phyloP scores from a whole-genome alignment of 352 stramenopile species.

The Phytophthora fragariaefolia region DNA sequence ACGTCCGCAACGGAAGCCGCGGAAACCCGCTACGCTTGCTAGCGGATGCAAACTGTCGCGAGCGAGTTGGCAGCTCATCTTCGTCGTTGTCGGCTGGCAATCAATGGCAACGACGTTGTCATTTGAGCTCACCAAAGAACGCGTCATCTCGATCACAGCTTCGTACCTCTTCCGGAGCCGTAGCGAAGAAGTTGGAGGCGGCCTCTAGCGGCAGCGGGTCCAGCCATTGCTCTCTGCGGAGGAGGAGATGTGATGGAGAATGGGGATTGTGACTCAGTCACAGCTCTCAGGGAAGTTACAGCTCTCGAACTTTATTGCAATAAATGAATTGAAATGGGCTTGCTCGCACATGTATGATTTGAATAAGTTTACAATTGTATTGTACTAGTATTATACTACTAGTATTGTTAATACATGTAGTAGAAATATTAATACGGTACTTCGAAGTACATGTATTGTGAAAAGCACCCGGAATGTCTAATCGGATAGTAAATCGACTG shows the following conservation, averaged over 20 bases:
- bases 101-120: constrained; percentile 4
- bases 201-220: constrained; percentile 36
- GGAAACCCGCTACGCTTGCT: constrained; percentile 1
- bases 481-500: too few relatives aligned
- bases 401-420: too few relatives aligned
- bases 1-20: constrained; percentile 37
- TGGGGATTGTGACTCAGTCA: too few relatives aligned
- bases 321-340: background rate
- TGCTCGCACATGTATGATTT: background rate
- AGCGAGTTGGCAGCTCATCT: constrained; percentile 25
- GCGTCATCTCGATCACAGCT: background rate
- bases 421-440: too few relatives aligned
- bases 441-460: too few relatives aligned
- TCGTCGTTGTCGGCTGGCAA: constrained; percentile 9
- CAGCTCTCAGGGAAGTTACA: too few relatives aligned
- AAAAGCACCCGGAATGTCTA: too few relatives aligned
- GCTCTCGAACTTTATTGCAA: background rate
- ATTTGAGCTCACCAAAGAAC: background rate
- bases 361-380: background rate
- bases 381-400: too few relatives aligned
- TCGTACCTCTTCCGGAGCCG: constrained; percentile 49
- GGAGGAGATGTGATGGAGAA: constrained; percentile 21
- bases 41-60: constrained; percentile 6
- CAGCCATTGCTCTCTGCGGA: constrained; percentile 23
- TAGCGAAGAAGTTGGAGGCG: constrained; percentile 69